Evolutionary conservation across 2,329 filamentous ascomycete species (phyloP), one percentile per base, ranked within the genome.

Genomic region (Eurotiales sp.): DNA sequence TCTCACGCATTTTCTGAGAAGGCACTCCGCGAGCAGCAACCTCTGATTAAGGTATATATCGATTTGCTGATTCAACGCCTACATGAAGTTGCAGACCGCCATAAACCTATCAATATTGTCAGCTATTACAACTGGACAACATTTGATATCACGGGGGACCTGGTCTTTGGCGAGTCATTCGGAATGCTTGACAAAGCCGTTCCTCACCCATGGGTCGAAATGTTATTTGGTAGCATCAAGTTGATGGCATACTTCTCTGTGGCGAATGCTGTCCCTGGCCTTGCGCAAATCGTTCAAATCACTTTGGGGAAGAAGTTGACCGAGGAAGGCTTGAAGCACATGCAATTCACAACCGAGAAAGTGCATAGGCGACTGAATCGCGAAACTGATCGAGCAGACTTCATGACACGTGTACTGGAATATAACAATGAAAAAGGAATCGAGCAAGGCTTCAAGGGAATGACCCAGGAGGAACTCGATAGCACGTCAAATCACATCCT

Each of bases 131-230:
- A 68, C 21, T 71, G 57, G 34, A 61, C 63, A 1, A 66, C 66
- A 2, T 74, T 73, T 49, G 70, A 75, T 49, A 62, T 74, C 23
- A 65, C 73, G 37, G 70, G 70, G 0, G 69, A 74, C 27, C 49
- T 75, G 1, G 59, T 64, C 1, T 73, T 74, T 43, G 70, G 71
- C 1, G 65, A 72, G 23, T 53, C 63, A 1, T 76, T 74, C 51
- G 59, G 62, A 14, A n/a, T 73, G 68, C 0, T 66, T 64, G 37
- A 43, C 27, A 25, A 29, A 25, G 15, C 6, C 30, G 23, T 5
- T 14, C 6, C 15, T 15, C 30, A 10, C n/a, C 30, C 8, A n/a
- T 12, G 10, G n/a, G 37, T n/a, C 22, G 41, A 43, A 29, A 25
- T 15, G 15, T 17, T 29, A 25, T 25, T n/a, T n/a, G n/a, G n/a